phyloP scores from a whole-genome alignment of 495 filamentous ascomycete genomes.

The Aspergillus olivimuriae region DNA sequence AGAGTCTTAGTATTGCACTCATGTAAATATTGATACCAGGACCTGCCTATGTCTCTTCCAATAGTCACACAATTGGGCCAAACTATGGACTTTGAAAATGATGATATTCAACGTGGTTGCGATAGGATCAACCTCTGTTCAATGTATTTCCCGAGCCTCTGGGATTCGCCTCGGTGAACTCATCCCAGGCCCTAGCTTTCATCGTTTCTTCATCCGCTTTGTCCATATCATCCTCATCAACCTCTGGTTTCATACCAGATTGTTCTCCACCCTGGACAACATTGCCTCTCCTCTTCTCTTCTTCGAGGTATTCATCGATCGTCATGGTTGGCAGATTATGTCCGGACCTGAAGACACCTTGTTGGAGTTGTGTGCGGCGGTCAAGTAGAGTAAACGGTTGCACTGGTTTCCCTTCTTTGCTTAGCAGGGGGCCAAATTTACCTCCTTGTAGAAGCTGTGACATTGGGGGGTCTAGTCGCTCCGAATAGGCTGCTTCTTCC shows the following conservation, averaged over 20 bases:
- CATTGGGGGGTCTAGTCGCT: slow-evolving; percentile 64
- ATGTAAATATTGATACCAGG: neutral
- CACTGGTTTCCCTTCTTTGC: slow-evolving; percentile 74
- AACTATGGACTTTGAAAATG: too few species aligned
- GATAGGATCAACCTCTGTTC: slow-evolving; percentile 72
- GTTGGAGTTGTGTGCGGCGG: slow-evolving; percentile 66
- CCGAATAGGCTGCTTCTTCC: slow-evolving; percentile 52
- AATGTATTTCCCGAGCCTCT: slow-evolving; percentile 81
- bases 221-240: slow-evolving; percentile 83
- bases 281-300: slow-evolving; percentile 80
- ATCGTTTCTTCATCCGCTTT: slow-evolving; percentile 82
- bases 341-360: slow-evolving; percentile 82
- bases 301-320: slow-evolving; percentile 95
- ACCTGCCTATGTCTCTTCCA: neutral
- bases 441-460: slow-evolving; percentile 45
- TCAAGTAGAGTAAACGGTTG: slow-evolving; percentile 85
- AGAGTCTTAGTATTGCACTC: neutral
- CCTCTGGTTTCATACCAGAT: slow-evolving; percentile 59
- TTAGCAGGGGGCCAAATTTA: slow-evolving; percentile 70
- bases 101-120: too few species aligned
- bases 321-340: slow-evolving; percentile 96
- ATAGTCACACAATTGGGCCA: too few species aligned
- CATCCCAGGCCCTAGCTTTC: slow-evolving; percentile 94
- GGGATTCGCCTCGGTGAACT: slow-evolving; percentile 85
- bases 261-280: slow-evolving; percentile 85